Conservation (phyloP, 2,329 filamentous ascomycete genomes). For the Emmonsiellopsis sp. region DNA sequence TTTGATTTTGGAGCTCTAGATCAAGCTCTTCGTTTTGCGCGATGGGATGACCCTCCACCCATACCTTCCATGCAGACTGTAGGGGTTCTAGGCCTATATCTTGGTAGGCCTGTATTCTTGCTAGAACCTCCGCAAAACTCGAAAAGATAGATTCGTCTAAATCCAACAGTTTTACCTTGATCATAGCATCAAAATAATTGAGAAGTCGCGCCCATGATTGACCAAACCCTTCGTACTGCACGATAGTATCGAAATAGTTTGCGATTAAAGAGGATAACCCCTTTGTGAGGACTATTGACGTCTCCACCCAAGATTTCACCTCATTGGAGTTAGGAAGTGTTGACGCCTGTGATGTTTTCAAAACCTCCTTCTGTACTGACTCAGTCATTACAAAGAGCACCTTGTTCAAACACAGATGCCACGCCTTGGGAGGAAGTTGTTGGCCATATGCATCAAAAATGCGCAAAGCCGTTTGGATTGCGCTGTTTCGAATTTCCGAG, state of each 20-base stretch:
- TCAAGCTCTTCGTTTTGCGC: conserved; percentile 33
- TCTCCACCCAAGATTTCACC: conserved; percentile 58
- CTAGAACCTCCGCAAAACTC: conserved; percentile 54
- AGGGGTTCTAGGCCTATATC: conserved; percentile 40
- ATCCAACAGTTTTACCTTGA: conserved; percentile 56
- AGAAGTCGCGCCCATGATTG: conserved; percentile 68
- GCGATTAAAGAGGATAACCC: conserved; percentile 65
- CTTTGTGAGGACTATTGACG: conserved; percentile 62
- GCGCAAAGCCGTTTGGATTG: conserved; percentile 79
- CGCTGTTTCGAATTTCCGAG: conserved; percentile 43
- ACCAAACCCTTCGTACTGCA: conserved; percentile 56
- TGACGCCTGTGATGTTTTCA: conserved; percentile 8
- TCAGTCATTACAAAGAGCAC: conserved; percentile 72
- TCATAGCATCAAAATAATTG: conserved; percentile 54
- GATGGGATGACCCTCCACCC: conserved; percentile 56
- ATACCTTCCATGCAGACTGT: conserved; percentile 58
- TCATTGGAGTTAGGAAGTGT: conserved; percentile 18
- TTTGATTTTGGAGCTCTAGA: conserved; percentile 57
- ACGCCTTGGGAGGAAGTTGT: conserved; percentile 65
- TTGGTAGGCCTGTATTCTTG: conserved; percentile 34
- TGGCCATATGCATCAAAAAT: conserved; percentile 90
- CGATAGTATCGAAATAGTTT: conserved; percentile 65
- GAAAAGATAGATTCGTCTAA: conserved; percentile 64
- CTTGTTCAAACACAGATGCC: conserved; percentile 71
- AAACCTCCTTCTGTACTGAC: conserved; percentile 51